Conservation (phyloP, 2,329 filamentous ascomycete species). For the Orbilia quercus region DNA sequence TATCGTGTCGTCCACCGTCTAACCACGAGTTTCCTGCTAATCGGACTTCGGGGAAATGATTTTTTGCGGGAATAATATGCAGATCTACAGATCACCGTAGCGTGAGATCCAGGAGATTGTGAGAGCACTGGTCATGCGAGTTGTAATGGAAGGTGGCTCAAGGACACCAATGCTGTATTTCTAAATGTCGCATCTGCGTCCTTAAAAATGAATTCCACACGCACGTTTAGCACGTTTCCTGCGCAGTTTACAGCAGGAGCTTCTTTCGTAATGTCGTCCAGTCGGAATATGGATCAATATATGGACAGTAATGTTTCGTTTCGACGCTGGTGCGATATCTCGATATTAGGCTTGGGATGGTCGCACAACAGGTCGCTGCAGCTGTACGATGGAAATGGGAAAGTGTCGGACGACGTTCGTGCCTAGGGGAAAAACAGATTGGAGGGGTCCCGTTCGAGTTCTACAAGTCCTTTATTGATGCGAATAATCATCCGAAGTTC, state of each 20-base stretch:
- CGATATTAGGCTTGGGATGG: slow-evolving; percentile 6
- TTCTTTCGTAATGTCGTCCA: slow-evolving; percentile 16
- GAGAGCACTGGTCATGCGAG: slow-evolving; percentile 40
- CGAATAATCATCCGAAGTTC: neutral
- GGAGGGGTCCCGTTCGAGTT: slow-evolving; percentile 18
- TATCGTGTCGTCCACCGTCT: slow-evolving; percentile 7
- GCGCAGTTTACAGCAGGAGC: slow-evolving; percentile 14
- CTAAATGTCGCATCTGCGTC: slow-evolving; percentile 54
- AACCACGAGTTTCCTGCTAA: slow-evolving; percentile 4
- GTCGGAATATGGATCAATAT: neutral
- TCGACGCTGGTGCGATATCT: slow-evolving; percentile 8
- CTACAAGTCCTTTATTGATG: slow-evolving; percentile 11
- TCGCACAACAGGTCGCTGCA: slow-evolving; percentile 2
- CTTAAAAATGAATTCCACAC: slow-evolving; percentile 21
- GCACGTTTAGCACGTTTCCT: slow-evolving; percentile 39
- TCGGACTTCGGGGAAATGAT: slow-evolving; percentile 3
- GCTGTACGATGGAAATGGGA: slow-evolving; percentile 8
- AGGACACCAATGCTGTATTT: slow-evolving; percentile 47
- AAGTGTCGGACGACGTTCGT: slow-evolving; percentile 17
- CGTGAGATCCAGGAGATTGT: slow-evolving; percentile 21
- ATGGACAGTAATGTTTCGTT: no score
- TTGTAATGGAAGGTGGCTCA: slow-evolving; percentile 32
- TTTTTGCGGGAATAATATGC: slow-evolving; percentile 23
- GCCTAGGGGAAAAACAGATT: slow-evolving; percentile 17
- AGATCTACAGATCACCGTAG: slow-evolving; percentile 32